phyloP scores from a whole-genome alignment of 208 protist genomes.

The Naegleria fowleri region DNA sequence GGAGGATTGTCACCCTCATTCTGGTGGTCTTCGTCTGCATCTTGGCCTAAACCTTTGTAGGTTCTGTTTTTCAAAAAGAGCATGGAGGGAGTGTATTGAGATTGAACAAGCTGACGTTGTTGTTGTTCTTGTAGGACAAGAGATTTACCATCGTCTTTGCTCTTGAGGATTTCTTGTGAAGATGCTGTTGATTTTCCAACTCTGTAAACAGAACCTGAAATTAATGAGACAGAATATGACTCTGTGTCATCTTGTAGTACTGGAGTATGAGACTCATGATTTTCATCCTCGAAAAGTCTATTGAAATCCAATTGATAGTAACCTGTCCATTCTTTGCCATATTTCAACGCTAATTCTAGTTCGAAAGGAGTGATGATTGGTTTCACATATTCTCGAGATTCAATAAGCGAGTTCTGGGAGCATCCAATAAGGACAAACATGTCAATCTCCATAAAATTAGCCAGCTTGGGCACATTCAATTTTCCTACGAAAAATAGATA shows the following conservation, averaged over 20 bases:
- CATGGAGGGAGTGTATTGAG: not conserved
- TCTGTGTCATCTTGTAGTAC: not conserved
- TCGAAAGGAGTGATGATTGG: constrained; percentile 74
- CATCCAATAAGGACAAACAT: constrained; percentile 74
- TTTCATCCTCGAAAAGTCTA: not conserved
- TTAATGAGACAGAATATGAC: not conserved
- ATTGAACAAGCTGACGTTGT: not conserved
- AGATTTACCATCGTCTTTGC: not conserved
- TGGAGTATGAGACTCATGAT: not conserved
- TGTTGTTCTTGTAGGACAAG: not conserved
- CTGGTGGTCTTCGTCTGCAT: not conserved
- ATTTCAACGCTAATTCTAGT: constrained; percentile 62
- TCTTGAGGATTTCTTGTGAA: not conserved
- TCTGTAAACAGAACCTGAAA: not conserved
- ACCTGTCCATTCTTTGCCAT: constrained; percentile 14
- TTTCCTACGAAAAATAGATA: constrained; percentile 81
- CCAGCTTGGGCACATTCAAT: constrained; percentile 79
- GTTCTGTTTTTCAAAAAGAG: not conserved
- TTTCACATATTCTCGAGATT: constrained; percentile 64
- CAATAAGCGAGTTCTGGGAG: constrained; percentile 61
- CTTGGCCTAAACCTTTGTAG: not conserved
- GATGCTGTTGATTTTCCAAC: not conserved
- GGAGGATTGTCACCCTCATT: not conserved
- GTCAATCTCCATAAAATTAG: constrained; percentile 80
- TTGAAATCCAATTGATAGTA: constrained; percentile 5